These are phyloP conservation scores for Hymenoscyphus salicellus DNA, from an alignment of 2,329 filamentous ascomycete genomes.

Conservation along the genomic window DNA sequence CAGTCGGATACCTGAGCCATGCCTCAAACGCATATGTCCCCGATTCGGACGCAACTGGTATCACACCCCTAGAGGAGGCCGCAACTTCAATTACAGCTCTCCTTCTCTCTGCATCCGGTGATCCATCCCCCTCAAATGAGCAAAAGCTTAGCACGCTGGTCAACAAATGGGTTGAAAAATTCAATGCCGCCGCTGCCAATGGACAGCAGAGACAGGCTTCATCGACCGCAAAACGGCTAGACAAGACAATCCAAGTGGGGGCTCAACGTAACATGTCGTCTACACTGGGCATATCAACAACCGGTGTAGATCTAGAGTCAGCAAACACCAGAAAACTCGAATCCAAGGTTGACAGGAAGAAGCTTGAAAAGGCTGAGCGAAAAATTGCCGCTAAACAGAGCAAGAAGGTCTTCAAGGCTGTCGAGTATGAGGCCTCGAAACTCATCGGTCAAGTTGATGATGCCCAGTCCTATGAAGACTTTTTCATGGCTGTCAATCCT, in stretches of 20 bases:
- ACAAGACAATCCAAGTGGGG: conserved; percentile 92
- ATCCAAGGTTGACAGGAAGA: conserved; percentile 96
- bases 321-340: conserved; percentile 92
- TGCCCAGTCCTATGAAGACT: conserved; percentile 94
- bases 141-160: conserved; percentile 79
- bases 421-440: conserved; percentile 93
- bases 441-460: conserved; percentile 79
- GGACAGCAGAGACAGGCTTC: conserved; percentile 67
- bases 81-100: conserved; percentile 82
- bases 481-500: conserved; percentile 99
- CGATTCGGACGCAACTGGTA: conserved; percentile 66
- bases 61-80: conserved; percentile 79
- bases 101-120: conserved; percentile 87
- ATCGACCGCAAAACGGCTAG: conserved; percentile 76
- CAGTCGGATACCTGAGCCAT: conserved; percentile 89
- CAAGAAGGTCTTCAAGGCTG: conserved; percentile 97
- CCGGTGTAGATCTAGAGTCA: conserved; percentile 86
- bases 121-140: conserved; percentile 69
- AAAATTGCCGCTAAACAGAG: conserved; percentile 98
- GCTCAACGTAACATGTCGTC: conserved; percentile 95
- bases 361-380: conserved; percentile 95
- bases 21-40: conserved; percentile 79
- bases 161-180: conserved; percentile 81
- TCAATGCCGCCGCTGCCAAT: conserved; percentile 66
- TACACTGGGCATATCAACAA: conserved; percentile 81